Evolutionary conservation across 1,284 basidiomycete genomes (phyloP).

Genomic region (Cryptococcus deneoformans): DNA sequence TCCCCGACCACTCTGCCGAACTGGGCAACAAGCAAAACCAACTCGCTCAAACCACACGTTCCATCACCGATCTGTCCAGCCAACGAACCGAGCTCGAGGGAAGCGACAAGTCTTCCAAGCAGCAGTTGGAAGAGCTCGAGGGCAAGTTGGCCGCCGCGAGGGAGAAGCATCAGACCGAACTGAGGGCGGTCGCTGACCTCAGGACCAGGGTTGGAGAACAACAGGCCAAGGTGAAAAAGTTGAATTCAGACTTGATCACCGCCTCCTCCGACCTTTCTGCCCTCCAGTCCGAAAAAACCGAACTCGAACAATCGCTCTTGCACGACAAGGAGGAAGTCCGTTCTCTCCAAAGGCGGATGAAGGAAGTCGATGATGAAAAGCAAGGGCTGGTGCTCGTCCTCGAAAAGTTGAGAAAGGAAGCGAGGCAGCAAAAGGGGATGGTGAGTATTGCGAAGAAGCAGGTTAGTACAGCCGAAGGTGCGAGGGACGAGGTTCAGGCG

Average conservation of each 20-base stretch:
- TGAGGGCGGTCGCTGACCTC: constrained; percentile 67
- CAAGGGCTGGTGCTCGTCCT: constrained; percentile 68
- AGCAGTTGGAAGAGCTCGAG: constrained; percentile 52
- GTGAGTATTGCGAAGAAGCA: constrained; percentile 95
- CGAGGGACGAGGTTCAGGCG: constrained; percentile 66
- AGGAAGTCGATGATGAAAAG: constrained; percentile 73
- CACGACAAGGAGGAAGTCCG: constrained; percentile 94
- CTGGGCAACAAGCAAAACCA: constrained; percentile 84
- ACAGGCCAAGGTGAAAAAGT: constrained; percentile 68
- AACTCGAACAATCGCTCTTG: constrained; percentile 82
- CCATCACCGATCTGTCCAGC: constrained; percentile 37
- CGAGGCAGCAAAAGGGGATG: constrained; percentile 88
- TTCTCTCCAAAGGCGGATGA: constrained; percentile 80
- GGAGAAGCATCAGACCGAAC: constrained; percentile 81
- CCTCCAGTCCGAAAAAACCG: constrained; percentile 82
- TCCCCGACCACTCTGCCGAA: constrained; percentile 55
- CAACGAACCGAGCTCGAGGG: constrained; percentile 50
- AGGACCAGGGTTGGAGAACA: constrained; percentile 72
- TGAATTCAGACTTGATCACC: constrained; percentile 76
- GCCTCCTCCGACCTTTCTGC: constrained; percentile 92
- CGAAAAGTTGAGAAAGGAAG: constrained; percentile 90
- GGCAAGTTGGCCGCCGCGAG: constrained; percentile 48
- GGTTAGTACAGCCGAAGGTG: constrained; percentile 75
- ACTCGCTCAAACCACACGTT: constrained; percentile 68
- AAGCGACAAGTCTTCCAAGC: constrained; percentile 51